phyloP scores from a whole-genome alignment of 768 basidiomycete genomes.

The Podaxis rugospora region DNA sequence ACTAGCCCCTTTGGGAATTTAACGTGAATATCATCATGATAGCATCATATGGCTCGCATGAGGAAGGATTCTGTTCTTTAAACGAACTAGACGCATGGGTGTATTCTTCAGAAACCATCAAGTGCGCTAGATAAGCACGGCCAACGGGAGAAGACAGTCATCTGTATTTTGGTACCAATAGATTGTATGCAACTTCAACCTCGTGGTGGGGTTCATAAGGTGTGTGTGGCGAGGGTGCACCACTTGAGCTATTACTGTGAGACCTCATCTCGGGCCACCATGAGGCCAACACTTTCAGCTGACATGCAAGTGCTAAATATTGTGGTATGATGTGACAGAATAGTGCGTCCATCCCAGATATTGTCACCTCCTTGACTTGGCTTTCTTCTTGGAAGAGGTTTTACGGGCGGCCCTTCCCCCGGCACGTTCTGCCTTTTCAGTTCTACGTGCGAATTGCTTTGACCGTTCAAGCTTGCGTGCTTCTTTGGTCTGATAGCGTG shows the following conservation, averaged over 20 bases:
- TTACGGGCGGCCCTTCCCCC: constrained; percentile 11
- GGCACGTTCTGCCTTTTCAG: constrained; percentile 15
- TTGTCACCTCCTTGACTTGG: constrained; percentile 12
- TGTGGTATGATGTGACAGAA: neutral
- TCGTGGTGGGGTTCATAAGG: neutral
- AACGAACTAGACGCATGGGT: neutral
- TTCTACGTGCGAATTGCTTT: constrained; percentile 15
- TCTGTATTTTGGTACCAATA: neutral
- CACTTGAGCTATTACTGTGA: neutral
- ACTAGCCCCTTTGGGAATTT: neutral
- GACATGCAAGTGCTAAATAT: neutral
- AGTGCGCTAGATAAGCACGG: neutral
- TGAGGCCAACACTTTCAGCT: neutral
- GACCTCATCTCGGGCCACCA: neutral
- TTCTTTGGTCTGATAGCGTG: constrained; percentile 17
- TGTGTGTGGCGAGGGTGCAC: neutral
- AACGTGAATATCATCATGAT: neutral
- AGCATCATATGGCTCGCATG: neutral
- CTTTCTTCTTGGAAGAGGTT: constrained; percentile 2
- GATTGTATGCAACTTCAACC: neutral
- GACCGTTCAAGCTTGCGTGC: constrained; percentile 12
- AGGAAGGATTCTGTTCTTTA: neutral
- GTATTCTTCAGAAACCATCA: neutral
- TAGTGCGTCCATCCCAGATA: neutral
- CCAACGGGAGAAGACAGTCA: neutral